These are phyloP conservation scores for Rhodomyrtus tomentosa DNA, from an alignment of 345 rosid species.

Conservation along the genomic window DNA sequence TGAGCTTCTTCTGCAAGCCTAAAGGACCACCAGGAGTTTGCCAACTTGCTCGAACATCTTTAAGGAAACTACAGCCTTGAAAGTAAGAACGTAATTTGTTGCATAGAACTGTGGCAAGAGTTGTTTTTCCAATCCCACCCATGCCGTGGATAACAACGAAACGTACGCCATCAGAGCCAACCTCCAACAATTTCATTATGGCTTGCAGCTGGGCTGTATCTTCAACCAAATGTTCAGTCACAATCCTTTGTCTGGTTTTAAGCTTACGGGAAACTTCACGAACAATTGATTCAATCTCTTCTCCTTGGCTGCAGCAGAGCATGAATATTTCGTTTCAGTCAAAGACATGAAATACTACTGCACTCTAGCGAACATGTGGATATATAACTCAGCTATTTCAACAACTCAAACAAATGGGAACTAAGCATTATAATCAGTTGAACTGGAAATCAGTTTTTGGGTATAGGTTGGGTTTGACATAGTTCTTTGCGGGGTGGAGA, in stretches of 20 bases:
- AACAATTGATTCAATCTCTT: not conserved
- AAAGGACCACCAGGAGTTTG: not conserved
- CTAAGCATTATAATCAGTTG: not conserved
- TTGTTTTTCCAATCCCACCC: not conserved
- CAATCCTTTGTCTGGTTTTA: not conserved
- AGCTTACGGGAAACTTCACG: not conserved
- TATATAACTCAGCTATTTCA: not conserved
- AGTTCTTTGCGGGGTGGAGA: not conserved
- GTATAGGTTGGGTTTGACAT: not conserved
- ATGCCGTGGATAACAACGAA: not conserved
- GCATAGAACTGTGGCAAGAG: not conserved
- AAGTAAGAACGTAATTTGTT: constrained; percentile 2
- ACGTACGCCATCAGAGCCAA: not conserved
- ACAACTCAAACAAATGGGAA: not conserved
- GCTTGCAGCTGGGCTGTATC: rapidly evolving
- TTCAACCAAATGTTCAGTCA: not conserved
- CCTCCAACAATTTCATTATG: not conserved
- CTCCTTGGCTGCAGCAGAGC: not conserved
- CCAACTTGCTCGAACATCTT: constrained; percentile 2
- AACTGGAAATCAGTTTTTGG: not conserved
- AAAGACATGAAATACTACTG: not conserved
- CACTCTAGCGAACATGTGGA: not conserved
- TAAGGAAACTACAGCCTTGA: constrained; percentile 11
- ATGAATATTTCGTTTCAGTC: not conserved
- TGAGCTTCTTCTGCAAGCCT: not conserved